Conservation (phyloP, 1,284 basidiomycete genomes). For the Meripilus lineatus region DNA sequence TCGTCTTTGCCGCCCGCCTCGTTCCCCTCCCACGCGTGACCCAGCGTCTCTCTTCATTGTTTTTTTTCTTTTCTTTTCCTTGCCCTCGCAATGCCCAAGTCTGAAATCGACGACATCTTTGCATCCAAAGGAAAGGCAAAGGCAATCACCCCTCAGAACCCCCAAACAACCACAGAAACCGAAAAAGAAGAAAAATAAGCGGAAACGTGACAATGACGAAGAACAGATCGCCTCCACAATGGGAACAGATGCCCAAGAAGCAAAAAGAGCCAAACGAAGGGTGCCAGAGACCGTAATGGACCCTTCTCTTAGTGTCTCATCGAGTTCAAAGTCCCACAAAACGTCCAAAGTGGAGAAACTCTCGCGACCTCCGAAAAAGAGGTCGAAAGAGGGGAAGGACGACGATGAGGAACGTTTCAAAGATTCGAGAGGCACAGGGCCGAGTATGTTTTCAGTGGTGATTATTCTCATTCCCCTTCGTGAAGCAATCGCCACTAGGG, state of each 20-base stretch:
- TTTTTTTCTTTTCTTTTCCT: conserved; percentile 12
- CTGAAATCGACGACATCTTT: conserved; percentile 81
- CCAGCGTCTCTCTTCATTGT: not conserved
- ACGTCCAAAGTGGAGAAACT: too few species aligned
- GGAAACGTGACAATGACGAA: conserved; percentile 13
- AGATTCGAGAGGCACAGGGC: conserved; percentile 71
- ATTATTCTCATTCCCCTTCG: conserved; percentile 2
- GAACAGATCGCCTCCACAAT: conserved; percentile 12
- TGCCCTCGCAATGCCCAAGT: conserved; percentile 36
- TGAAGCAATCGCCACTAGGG: conserved; percentile 40
- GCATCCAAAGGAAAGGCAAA: conserved; percentile 45
- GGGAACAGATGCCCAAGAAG: too few species aligned
- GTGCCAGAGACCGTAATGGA: conserved; percentile 59
- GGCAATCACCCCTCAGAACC: conserved; percentile 15
- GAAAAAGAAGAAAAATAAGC: conserved; percentile 12
- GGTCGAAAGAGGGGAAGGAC: conserved; percentile 22
- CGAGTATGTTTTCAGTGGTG: conserved; percentile 48
- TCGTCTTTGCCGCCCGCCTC: not conserved
- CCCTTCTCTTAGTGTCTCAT: too few species aligned
- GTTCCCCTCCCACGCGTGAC: conserved; percentile 3
- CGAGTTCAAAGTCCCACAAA: too few species aligned
- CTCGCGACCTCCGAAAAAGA: conserved; percentile 19
- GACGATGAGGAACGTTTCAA: conserved; percentile 59
- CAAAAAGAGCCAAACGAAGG: conserved; percentile 32
- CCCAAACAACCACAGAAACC: too few species aligned